Base-by-base conservation (phyloP, 2,329 filamentous ascomycete genomes). In the Blastomyces parvus region DNA sequence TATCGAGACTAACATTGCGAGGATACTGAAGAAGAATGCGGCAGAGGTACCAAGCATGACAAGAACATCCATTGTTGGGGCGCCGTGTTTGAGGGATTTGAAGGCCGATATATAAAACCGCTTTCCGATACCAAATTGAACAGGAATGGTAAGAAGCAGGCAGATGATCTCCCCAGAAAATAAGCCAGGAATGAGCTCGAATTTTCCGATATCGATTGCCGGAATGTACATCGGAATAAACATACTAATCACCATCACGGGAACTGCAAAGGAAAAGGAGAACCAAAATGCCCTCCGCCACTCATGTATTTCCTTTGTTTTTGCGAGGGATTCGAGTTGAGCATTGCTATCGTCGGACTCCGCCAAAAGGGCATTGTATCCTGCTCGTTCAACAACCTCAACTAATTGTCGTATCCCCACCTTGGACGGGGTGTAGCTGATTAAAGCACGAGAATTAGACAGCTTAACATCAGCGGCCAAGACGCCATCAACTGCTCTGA, bases 51-150 rank as follows among this genome's bases (percentile, higher is more conserved):
- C 94, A 22, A 99, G 80, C 64, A 96, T 90, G 61, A 99, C 90
- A 27, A 99, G 82, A 1, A 97, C 94, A 73, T 99, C 94, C 94
- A 99, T 99, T 0, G 94, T 99, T 0, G 94, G 93, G 5, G 92
- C 89, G 25, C 86, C 85, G 74, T 99, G 94, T 76, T 88, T 91
- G 69, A 99, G 74, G 1, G 91, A 96, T 74, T 95, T 96, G 78
- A 85, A 97, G n/a, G 93, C 92, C 33, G 91, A 94, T 64, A 88
- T 75, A 74, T 99, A 99, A 74, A 97, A 99, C 17, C 94, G 89
- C 76, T 87, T 91, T 67, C 94, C 94, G 71, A 99, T 90, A 68
- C 94, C 94, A 70, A 99, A 99, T 74, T 99, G 94, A 9, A 99
- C 88, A 40, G 94, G 94, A 69, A 96, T 86, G 13, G 94, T 97